Base-by-base conservation (phyloP, 108 stramenopile species). In the Discostella pseudostelligera region DNA sequence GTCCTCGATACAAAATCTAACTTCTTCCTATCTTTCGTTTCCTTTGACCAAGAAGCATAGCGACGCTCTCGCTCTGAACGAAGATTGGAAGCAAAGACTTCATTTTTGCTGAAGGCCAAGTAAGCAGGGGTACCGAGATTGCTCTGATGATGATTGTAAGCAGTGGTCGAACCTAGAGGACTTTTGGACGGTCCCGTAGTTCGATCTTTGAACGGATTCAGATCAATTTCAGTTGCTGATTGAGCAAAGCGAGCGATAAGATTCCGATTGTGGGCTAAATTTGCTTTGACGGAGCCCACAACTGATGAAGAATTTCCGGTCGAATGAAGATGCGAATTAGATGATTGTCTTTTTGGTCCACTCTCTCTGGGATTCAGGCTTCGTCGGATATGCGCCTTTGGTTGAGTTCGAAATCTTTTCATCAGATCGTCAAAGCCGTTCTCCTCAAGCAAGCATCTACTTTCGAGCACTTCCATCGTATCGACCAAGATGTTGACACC, bases 401-500 rank as follows among this genome's bases (percentile, higher is more conserved):
- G 56, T 37, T 59, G 67, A 14, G 40, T 32, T 51, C 69, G 59
- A 58, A 75, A 45, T 22, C 29, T 40, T 22, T 49, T 39, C 62
- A 63, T 55, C 48, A 75, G 40, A 54, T 25, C 51, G 1, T 69
- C 68, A 47, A 76, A 32, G 0, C 75, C 68, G 36, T 63, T 63
- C 26, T 56, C 56, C 13, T 54, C 24, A n/a, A 76, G 62, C 20
- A 87, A 44, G 16, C 82, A 69, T 14, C 69, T 76, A 61, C 78
- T 79, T 9, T 83, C 55, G 13, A 88, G 75, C 10, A 90, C 78
- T 7, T 81, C 67, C 69, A 79, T 82, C 19, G 89, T 89, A 47
- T 93, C 89, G 9, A 90, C 89, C 56, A 90, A 66, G 37, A 93
- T 83, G 43, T 93, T 86, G 14, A 90, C 83, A 20, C 68, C 74